A percentile compares a stretch with the other conserved stretches of the same genome.
Evolutionary conservation across 441 rosid species (phyloP).

Genomic region (Flueggea neowawraea): DNA sequence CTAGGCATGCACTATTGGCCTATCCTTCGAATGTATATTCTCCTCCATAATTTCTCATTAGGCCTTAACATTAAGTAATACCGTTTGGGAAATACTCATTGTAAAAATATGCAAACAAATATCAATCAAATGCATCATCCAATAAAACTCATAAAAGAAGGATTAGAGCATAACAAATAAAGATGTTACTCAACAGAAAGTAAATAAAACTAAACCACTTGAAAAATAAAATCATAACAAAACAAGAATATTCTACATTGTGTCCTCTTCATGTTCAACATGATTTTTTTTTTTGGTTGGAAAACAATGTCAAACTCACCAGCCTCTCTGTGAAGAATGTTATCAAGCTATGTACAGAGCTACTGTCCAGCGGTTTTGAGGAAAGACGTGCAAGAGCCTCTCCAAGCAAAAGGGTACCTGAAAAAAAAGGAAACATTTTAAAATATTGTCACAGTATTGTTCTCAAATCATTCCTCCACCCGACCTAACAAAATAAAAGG

Average conservation of each 20-base stretch:
- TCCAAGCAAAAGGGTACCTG: slow-evolving; percentile 81
- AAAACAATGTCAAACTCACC: slow-evolving; percentile 45
- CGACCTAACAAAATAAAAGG: not conserved
- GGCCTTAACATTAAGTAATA: too few relatives aligned
- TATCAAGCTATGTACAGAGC: slow-evolving; percentile 58
- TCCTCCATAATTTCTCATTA: too few relatives aligned
- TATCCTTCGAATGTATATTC: too few relatives aligned
- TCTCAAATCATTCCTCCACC: not conserved
- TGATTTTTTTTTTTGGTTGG: too few relatives aligned
- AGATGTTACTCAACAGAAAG: too few relatives aligned
- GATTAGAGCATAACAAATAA: too few relatives aligned
- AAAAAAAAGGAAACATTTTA: slow-evolving; percentile 2
- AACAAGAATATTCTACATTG: not conserved
- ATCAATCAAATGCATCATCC: too few relatives aligned
- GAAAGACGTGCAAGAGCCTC: slow-evolving; percentile 55
- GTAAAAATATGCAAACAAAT: too few relatives aligned
- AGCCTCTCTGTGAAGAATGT: slow-evolving; percentile 70
- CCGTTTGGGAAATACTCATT: too few relatives aligned
- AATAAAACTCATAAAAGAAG: too few relatives aligned
- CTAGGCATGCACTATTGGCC: too few relatives aligned
- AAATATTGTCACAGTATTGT: not conserved
- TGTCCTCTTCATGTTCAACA: not conserved
- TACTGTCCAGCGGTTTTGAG: slow-evolving; percentile 50
- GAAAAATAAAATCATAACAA: not conserved
- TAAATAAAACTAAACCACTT: too few relatives aligned